These are phyloP conservation scores for Thelonectria rubi DNA, from an alignment of 2,329 filamentous ascomycete species.

Conservation along the genomic window DNA sequence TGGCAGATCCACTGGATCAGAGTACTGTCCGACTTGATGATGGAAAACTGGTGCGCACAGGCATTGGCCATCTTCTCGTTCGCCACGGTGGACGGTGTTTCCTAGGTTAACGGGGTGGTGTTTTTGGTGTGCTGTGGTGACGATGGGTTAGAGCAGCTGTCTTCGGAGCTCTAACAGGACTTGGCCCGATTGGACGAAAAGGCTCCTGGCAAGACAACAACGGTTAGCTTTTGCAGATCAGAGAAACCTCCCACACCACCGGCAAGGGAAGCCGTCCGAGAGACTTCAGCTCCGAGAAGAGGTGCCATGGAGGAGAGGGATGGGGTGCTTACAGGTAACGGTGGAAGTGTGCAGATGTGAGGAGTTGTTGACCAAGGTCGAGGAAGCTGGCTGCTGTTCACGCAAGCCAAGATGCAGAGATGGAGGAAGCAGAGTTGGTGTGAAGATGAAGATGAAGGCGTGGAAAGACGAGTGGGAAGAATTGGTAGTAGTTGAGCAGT, in stretches of 20 bases:
- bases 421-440: constrained; percentile 3
- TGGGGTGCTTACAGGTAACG: not conserved
- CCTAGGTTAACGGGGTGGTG: constrained; percentile 21
- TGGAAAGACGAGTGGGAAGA: constrained; percentile 12
- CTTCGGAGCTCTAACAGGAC: constrained; percentile 35
- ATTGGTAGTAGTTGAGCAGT: constrained; percentile 10
- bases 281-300: not conserved
- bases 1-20: constrained; percentile 73
- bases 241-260: constrained; percentile 9
- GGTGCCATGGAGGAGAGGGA: not conserved
- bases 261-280: not conserved
- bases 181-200: constrained; percentile 37
- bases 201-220: constrained; percentile 29
- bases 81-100: constrained; percentile 27
- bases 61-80: constrained; percentile 57
- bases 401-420: no score
- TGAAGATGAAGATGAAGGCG: constrained; percentile 2
- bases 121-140: constrained; percentile 31
- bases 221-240: constrained; percentile 39
- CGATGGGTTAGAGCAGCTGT: constrained; percentile 20
- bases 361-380: no score
- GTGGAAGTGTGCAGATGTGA: not conserved
- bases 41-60: constrained; percentile 70
- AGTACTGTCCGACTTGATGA: constrained; percentile 73
- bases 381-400: no score